Evolutionary conservation across 1,284 basidiomycete genomes (phyloP).

Genomic region (Flammula alnicola): DNA sequence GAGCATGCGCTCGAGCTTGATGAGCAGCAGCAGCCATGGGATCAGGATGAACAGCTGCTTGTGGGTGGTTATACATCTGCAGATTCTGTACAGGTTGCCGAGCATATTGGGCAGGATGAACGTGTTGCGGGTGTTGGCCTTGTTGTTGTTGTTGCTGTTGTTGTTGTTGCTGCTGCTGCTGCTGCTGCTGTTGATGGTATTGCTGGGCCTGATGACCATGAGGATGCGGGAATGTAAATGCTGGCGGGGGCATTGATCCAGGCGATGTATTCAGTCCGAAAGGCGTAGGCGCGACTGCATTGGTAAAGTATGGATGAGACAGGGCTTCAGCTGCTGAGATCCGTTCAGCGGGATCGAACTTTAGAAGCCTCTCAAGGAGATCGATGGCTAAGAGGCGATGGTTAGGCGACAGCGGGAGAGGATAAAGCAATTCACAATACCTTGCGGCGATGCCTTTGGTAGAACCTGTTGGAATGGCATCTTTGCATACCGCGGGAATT

Average conservation of each 20-base stretch:
- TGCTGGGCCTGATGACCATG: slow-evolving; percentile 54
- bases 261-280: slow-evolving; percentile 52
- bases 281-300: slow-evolving; percentile 44
- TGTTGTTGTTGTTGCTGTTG: slow-evolving; percentile 37
- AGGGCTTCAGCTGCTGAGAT: slow-evolving; percentile 93
- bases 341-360: slow-evolving; percentile 95
- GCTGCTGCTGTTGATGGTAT: slow-evolving; percentile 50
- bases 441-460: slow-evolving; percentile 90
- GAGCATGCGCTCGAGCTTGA: slow-evolving; percentile 24
- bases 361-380: slow-evolving; percentile 92
- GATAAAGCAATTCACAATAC: slow-evolving; percentile 39
- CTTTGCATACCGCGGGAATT: slow-evolving; percentile 90
- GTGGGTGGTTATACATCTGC: slow-evolving; percentile 29
- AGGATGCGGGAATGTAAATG: slow-evolving; percentile 72
- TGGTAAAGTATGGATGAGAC: slow-evolving; percentile 91
- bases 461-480: slow-evolving; percentile 89
- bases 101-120: slow-evolving; percentile 37
- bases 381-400: slow-evolving; percentile 72
- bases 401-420: not conserved
- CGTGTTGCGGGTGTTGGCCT: slow-evolving; percentile 18
- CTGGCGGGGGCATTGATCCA: slow-evolving; percentile 67
- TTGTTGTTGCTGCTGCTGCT: slow-evolving; percentile 42
- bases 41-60: slow-evolving; percentile 24
- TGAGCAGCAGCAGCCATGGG: slow-evolving; percentile 23
- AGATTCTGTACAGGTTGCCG: slow-evolving; percentile 26